Conservation (phyloP, 352 stramenopile genomes). For the Globisporangium orthogonon region DNA sequence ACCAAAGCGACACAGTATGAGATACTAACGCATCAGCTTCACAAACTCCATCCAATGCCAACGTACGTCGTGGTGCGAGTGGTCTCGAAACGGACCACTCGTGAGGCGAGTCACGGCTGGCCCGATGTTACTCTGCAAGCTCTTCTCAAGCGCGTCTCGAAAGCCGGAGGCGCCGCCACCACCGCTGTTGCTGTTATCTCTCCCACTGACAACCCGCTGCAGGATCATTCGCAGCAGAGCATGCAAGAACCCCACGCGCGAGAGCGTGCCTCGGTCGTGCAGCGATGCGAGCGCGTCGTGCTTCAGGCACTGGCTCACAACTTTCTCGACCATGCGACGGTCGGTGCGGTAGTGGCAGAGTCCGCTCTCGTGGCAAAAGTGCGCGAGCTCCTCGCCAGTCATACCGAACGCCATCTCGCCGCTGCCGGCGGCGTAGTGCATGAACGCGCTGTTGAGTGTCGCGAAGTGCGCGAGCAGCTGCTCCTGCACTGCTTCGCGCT, state of each 20-base stretch:
- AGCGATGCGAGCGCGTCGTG: slow-evolving; percentile 39
- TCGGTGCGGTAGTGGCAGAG: slow-evolving; percentile 37
- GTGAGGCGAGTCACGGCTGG: slow-evolving; percentile 55
- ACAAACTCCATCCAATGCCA: background rate
- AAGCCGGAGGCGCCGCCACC: background rate
- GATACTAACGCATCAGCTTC: background rate
- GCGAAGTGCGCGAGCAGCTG: slow-evolving; percentile 49
- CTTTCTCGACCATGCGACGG: slow-evolving; percentile 26
- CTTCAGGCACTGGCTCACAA: slow-evolving; percentile 27
- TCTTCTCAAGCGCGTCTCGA: slow-evolving; percentile 33
- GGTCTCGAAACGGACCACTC: slow-evolving; percentile 62
- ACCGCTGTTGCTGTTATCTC: slow-evolving; percentile 4
- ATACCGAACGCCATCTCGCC: slow-evolving; percentile 63
- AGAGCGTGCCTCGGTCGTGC: slow-evolving; percentile 44
- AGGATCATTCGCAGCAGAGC: slow-evolving; percentile 42
- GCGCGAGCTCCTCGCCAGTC: slow-evolving; percentile 50
- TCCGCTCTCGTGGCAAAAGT: slow-evolving; percentile 74
- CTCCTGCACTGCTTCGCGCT: slow-evolving; percentile 45
- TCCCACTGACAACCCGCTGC: slow-evolving; percentile 5
- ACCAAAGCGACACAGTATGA: background rate
- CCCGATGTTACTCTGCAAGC: slow-evolving; percentile 33
- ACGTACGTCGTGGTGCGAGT: slow-evolving; percentile 66
- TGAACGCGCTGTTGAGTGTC: slow-evolving; percentile 50
- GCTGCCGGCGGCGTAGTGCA: slow-evolving; percentile 71
- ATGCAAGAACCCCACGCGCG: slow-evolving; percentile 67